These are phyloP conservation scores for Zygosaccharomyces kombuchaensis DNA, from an alignment of 805 yeast genomes.

Conservation along the genomic window DNA sequence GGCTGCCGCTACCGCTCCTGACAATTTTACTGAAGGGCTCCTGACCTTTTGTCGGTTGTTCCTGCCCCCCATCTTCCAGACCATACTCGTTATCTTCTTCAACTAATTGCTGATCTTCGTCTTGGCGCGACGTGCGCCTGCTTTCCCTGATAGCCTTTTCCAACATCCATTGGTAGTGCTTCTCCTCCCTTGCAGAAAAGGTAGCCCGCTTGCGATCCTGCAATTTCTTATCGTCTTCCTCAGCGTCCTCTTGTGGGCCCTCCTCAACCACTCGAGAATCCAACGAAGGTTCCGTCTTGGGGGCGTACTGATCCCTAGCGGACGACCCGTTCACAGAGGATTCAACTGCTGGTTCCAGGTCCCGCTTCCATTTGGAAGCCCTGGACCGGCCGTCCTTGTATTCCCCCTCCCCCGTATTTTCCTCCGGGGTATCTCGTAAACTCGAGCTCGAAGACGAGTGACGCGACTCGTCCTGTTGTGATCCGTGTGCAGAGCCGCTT, in stretches of 20 bases:
- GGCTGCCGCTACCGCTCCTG: slow-evolving; percentile 8
- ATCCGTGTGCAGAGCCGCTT: neutral
- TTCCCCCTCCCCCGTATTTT: neutral
- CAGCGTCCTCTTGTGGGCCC: slow-evolving; percentile 5
- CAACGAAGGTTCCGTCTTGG: neutral
- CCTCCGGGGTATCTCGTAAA: neutral
- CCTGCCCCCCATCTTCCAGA: slow-evolving; percentile 8
- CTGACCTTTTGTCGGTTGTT: neutral
- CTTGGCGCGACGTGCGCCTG: slow-evolving; percentile 35
- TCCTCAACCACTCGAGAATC: neutral
- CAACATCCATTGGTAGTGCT: slow-evolving; percentile 41
- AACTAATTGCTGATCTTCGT: slow-evolving; percentile 2
- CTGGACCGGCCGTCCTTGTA: neutral
- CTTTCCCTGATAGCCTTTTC: slow-evolving; percentile 41
- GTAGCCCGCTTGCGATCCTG: slow-evolving; percentile 38
- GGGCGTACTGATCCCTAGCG: neutral
- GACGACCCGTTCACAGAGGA: neutral
- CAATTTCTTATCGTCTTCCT: slow-evolving; percentile 26
- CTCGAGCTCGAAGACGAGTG: neutral
- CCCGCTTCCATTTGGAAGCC: neutral
- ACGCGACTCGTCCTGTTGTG: neutral
- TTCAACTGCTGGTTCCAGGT: slow-evolving; percentile 7
- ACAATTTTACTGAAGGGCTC: slow-evolving; percentile 3
- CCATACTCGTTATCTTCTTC: slow-evolving; percentile 9
- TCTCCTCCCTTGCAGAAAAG: slow-evolving; percentile 40